phyloP scores from a whole-genome alignment of 306 rosid species.

The Elaeagnus macrophylla region DNA sequence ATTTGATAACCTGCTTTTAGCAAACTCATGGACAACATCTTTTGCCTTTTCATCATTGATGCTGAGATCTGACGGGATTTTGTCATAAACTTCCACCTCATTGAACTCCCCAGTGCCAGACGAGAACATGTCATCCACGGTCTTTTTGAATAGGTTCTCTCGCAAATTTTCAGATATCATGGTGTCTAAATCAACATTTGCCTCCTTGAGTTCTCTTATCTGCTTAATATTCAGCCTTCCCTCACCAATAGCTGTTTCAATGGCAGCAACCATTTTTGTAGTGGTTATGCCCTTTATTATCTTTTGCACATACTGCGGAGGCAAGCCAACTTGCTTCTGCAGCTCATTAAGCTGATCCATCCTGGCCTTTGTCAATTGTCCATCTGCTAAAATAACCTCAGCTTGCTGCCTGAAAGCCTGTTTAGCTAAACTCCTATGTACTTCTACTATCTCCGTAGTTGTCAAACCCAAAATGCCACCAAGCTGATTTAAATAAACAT shows the following conservation, averaged over 20 bases:
- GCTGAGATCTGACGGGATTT: constrained; percentile 75
- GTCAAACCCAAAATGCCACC: constrained; percentile 83
- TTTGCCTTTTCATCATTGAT: constrained; percentile 70
- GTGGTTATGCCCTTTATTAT: constrained; percentile 87
- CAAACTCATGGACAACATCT: constrained; percentile 56
- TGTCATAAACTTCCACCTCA: constrained; percentile 83
- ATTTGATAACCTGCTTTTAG: constrained; percentile 63
- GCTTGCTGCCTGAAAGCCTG: constrained; percentile 78
- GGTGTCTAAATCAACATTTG: constrained; percentile 74
- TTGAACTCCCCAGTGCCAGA: constrained; percentile 97
- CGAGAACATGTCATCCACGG: constrained; percentile 85
- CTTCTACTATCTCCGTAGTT: constrained; percentile 78
- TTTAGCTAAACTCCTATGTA: constrained; percentile 79
- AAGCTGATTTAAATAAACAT: constrained; percentile 64
- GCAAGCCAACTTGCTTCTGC: constrained; percentile 85
- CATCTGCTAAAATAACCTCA: constrained; percentile 79
- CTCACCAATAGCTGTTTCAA: constrained; percentile 84
- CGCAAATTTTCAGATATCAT: constrained; percentile 79
- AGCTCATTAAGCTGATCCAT: constrained; percentile 70
- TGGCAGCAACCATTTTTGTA: constrained; percentile 87
- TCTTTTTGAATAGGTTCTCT: constrained; percentile 80
- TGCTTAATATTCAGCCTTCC: constrained; percentile 83
- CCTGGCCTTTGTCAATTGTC: constrained; percentile 83
- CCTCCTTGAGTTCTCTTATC: constrained; percentile 90
- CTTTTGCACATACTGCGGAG: constrained; percentile 79